These are phyloP conservation scores for Exophiala sideris DNA, from an alignment of 2,329 filamentous ascomycete species.

Conservation along the genomic window DNA sequence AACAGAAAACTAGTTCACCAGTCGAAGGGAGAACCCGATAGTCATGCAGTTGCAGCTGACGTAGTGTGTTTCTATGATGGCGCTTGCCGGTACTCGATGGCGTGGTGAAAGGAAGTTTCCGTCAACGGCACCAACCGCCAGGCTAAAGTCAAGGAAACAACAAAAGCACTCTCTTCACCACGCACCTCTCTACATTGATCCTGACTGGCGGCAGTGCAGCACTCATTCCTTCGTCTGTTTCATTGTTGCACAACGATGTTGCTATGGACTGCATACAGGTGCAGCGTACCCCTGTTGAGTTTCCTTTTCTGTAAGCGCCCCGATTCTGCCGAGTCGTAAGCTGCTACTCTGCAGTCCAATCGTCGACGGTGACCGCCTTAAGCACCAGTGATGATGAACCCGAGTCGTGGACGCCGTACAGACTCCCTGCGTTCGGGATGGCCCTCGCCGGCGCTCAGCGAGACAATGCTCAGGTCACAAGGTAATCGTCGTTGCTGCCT, in stretches of 20 bases:
- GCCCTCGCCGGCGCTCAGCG: constrained; percentile 10
- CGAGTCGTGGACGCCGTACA: neutral
- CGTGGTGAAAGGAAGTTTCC: no score
- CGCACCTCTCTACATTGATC: constrained; percentile 1
- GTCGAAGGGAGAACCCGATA: no score
- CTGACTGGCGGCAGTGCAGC: constrained; percentile 15
- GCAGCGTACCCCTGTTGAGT: constrained; percentile 5
- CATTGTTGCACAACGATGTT: neutral
- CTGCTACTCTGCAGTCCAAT: constrained; percentile 18
- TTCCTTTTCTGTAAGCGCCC: constrained; percentile 23
- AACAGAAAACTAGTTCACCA: no score
- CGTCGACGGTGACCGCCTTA: constrained; percentile 18
- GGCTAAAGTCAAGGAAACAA: neutral
- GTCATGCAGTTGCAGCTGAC: no score
- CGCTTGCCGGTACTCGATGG: no score
- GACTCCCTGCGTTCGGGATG: neutral
- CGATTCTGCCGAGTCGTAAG: constrained; percentile 18
- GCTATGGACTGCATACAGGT: constrained; percentile 6
- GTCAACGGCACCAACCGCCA: no score
- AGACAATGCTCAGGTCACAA: constrained; percentile 16
- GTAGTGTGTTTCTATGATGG: no score
- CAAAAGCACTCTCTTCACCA: neutral
- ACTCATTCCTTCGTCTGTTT: constrained; percentile 19
- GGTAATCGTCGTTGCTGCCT: constrained; percentile 7
- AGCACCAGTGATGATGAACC: constrained; percentile 21